Evolutionary conservation across 2,329 filamentous ascomycete species (phyloP), one percentile per base, ranked within the genome.

Genomic region (Fusarium secorum): DNA sequence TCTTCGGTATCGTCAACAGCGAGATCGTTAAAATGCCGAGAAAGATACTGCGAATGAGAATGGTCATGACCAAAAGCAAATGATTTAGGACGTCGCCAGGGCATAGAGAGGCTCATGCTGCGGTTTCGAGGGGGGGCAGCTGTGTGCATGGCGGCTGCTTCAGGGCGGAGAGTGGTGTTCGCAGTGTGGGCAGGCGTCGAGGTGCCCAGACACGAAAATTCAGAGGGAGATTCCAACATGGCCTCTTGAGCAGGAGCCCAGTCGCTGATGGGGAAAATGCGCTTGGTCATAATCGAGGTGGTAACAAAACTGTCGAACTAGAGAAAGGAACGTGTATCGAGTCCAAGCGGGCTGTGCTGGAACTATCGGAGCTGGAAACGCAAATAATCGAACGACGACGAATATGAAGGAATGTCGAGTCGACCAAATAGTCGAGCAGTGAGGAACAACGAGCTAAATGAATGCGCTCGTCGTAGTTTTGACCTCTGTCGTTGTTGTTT

Each of bases 41-140:
- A 54, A 18, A 75, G 70, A 41, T 73, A 49, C 28, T 72, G 69
- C 33, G 79, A 32, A 45, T 81, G 68, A 38, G 78, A 36, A 46
- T 81, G 80, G 26, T 81, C 78, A 42, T 78, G 78, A 45, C 74
- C 73, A 55, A 83, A 78, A 13, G 82, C 66, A 26, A 81, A 75
- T 3, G 83, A 83, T 75, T 85, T 87, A 32, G 83, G 83, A 44
- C 82, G 83, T 48, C 83, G 83, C 84, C 85, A 86, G 11, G 83
- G 80, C 18, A 87, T 74, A 11, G 85, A 86, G 51, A 85, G 78
- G 76, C 85, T 88, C 74, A 85, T 79, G 77, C 85, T 86, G 56
- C 85, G 82, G 41, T 81, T 78, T 26, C 83, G 83, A 65, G 79
- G 80, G n/a, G 80, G 78, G 58, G 39, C 45, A 36, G 42, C 30